A percentile compares a stretch with the other conserved stretches of the same genome.
phyloP scores from a whole-genome alignment of 1,284 basidiomycete species.

The Apiotrichum akiyoshidainum region DNA sequence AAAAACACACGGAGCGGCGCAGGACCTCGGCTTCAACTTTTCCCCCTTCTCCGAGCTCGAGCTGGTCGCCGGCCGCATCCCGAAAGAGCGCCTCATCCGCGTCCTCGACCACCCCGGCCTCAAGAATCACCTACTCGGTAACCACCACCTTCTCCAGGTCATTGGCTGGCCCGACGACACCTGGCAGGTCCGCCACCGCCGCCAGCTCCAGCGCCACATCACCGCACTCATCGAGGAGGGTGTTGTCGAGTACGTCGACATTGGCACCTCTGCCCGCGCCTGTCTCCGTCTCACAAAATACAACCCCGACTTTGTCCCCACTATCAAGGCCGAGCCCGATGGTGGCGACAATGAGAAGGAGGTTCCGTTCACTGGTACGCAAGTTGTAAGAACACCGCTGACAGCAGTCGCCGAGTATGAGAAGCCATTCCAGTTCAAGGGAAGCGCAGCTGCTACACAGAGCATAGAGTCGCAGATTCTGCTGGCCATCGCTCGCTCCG shows the following conservation, averaged over 20 bases:
- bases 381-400: not conserved
- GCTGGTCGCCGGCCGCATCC: slow-evolving; percentile 35
- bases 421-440: slow-evolving; percentile 13
- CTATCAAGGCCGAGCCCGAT: slow-evolving; percentile 1
- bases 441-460: slow-evolving; percentile 15
- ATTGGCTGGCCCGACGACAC: slow-evolving; percentile 18
- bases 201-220: slow-evolving; percentile 34
- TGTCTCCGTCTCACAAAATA: slow-evolving; percentile 44
- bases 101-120: slow-evolving; percentile 41
- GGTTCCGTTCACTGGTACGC: not conserved
- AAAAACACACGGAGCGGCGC: not conserved
- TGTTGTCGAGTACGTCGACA: slow-evolving; percentile 33
- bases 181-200: slow-evolving; percentile 24
- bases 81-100: slow-evolving; percentile 36
- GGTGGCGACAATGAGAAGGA: not conserved
- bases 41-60: slow-evolving; percentile 33
- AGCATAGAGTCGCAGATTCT: slow-evolving; percentile 33
- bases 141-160: slow-evolving; percentile 28
- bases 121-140: slow-evolving; percentile 40
- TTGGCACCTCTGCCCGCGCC: slow-evolving; percentile 27
- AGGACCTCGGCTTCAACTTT: slow-evolving; percentile 31
- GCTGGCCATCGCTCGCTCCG: slow-evolving; percentile 21
- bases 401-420: slow-evolving; percentile 17
- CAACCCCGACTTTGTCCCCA: slow-evolving; percentile 29
- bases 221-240: slow-evolving; percentile 29